Percentiles rank a stretch among this genome's conserved stretches.
phyloP scores from a whole-genome alignment of 768 basidiomycete genomes.

The Boletus subparvulus region DNA sequence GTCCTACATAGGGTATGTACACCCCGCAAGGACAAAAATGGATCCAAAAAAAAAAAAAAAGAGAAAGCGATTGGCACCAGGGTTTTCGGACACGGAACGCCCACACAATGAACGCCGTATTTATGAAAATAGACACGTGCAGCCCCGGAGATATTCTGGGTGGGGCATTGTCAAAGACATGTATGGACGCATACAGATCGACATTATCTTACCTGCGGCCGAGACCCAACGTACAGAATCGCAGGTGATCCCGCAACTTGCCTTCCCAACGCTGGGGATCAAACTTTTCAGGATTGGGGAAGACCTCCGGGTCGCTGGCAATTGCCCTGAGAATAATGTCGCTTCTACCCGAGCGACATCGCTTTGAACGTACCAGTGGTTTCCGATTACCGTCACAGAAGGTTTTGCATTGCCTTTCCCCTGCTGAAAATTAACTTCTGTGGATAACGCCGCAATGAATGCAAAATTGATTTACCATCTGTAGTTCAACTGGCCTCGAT shows the following conservation, averaged over 20 bases:
- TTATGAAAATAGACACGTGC: background rate
- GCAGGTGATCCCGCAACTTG: background rate
- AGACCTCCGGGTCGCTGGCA: constrained; percentile 11
- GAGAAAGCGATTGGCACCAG: background rate
- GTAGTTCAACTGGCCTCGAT: constrained; percentile 29
- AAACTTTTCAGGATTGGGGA: constrained; percentile 9
- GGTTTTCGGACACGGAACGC: background rate
- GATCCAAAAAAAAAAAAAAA: too few relatives aligned
- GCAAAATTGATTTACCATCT: constrained; percentile 24
- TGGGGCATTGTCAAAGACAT: too few relatives aligned
- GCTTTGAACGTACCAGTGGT: constrained; percentile 6
- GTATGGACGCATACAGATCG: background rate
- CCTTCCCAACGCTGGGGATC: background rate
- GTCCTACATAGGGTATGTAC: too few relatives aligned
- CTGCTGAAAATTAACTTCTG: constrained; percentile 14
- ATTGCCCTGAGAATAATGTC: constrained; percentile 5
- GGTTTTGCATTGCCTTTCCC: constrained; percentile 21
- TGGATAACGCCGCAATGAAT: background rate
- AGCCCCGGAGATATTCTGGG: background rate
- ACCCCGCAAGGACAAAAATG: too few relatives aligned
- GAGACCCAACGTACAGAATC: background rate
- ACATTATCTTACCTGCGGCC: background rate
- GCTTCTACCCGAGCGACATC: too few relatives aligned
- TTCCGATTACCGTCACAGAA: constrained; percentile 19
- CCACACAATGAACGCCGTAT: background rate